These are phyloP conservation scores for Moesziomyces sp. DNA, from an alignment of 1,284 basidiomycete genomes.

Conservation along the genomic window DNA sequence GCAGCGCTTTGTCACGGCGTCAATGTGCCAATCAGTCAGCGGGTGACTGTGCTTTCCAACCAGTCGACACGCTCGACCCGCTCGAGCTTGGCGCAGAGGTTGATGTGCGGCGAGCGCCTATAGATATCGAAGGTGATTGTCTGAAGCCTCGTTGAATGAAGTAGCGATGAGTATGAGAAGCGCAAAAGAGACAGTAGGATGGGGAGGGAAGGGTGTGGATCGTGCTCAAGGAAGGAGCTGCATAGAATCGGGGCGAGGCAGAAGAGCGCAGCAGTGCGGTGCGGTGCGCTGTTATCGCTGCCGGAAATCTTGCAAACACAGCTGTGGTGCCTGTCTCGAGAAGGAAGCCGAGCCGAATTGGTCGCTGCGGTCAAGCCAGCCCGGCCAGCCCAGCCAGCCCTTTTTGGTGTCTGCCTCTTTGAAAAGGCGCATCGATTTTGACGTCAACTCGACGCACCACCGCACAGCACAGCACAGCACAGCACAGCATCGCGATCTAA, in stretches of 20 bases:
- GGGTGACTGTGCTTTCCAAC: slow-evolving; percentile 12
- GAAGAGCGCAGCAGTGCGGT: not conserved
- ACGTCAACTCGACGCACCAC: not conserved
- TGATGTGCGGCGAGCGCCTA: no score
- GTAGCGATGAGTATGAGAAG: not conserved
- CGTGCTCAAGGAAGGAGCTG: not conserved
- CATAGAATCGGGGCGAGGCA: not conserved
- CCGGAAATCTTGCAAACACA: not conserved
- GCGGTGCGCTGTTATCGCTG: not conserved
- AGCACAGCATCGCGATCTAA: slow-evolving; percentile 2
- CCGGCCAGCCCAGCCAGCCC: slow-evolving; percentile 6
- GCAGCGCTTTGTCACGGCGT: no score
- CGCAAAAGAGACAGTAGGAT: slow-evolving; percentile 1
- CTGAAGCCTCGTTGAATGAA: not conserved
- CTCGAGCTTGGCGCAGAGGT: no score
- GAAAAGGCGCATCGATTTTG: not conserved
- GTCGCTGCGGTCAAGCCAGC: slow-evolving; percentile 9
- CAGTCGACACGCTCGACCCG: not conserved
- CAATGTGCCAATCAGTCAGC: slow-evolving; percentile 30
- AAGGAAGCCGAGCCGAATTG: not conserved
- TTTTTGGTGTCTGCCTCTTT: not conserved
- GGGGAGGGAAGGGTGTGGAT: not conserved
- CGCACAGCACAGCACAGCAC: not conserved
- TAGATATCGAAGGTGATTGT: no score
- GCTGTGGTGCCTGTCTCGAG: slow-evolving; percentile 1